phyloP scores from a whole-genome alignment of 768 basidiomycete genomes.

The Coprinellus micaceus region DNA sequence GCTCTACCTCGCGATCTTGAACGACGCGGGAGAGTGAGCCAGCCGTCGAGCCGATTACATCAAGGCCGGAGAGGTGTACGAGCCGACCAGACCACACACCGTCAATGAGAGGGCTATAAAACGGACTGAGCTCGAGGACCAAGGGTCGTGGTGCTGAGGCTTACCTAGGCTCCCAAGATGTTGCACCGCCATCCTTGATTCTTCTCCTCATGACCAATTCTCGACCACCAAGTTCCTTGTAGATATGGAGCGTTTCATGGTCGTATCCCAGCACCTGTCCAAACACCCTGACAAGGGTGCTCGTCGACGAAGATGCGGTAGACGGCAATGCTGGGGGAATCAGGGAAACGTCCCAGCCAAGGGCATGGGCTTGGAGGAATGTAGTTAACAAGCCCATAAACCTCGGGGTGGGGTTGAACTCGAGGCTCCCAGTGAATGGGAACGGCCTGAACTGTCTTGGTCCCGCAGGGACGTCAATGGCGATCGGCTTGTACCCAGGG shows the following conservation, averaged over 20 bases:
- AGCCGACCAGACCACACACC: constrained; percentile 55
- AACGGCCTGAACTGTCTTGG: constrained; percentile 41
- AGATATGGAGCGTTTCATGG: constrained; percentile 56
- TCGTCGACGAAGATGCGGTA: constrained; percentile 59
- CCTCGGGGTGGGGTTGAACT: constrained; percentile 45
- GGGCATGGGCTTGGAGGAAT: constrained; percentile 58
- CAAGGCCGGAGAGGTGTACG: constrained; percentile 56
- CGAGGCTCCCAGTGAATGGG: constrained; percentile 36
- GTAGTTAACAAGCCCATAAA: constrained; percentile 58
- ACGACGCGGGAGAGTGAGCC: constrained; percentile 56
- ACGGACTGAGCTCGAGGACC: neutral
- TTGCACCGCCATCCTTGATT: constrained; percentile 56
- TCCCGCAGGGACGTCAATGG: constrained; percentile 47
- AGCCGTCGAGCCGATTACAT: constrained; percentile 64
- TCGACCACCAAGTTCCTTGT: constrained; percentile 65
- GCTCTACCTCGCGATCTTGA: constrained; percentile 60
- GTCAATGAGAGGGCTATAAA: constrained; percentile 48
- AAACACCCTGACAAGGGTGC: constrained; percentile 52
- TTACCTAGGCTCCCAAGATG: constrained; percentile 59
- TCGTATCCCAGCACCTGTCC: constrained; percentile 59
- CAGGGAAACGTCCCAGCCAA: constrained; percentile 64
- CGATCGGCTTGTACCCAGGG: constrained; percentile 23
- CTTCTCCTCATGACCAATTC: constrained; percentile 61
- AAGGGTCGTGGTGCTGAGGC: neutral
- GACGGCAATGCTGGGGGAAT: constrained; percentile 56